Base-by-base conservation (phyloP, 1,139 yeast genomes). In the Hanseniaspora uvarum region DNA sequence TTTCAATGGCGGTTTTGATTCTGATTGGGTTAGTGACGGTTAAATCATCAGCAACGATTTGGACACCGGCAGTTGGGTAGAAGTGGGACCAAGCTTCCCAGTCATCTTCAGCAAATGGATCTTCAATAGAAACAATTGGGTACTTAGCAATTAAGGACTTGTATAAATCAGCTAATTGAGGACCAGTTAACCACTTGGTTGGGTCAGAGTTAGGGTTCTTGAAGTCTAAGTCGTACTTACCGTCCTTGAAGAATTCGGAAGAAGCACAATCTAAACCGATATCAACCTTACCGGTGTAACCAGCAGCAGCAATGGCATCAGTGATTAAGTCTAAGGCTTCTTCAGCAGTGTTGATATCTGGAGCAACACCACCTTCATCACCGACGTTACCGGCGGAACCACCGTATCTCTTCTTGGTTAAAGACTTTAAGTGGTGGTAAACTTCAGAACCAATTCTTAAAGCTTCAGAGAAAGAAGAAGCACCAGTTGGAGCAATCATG, bases 361-460 rank as follows among this genome's bases (percentile, higher is more conserved):
- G 97, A 66, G 96, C 96, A 78, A 89, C 95, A 80, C 97, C 97
- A 82, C 97, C 96, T 79, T 89, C 96, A 75, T 89, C 97, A 81
- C 97, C 97, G 70, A 89, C 96, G 77, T 89, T 89, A 76, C 95
- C 96, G 67, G 97, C 97, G 60, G 94, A 83, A 70, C 85, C 83
- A 71, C 97, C 97, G 81, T 88, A 89, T 72, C 76, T 78, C 81
- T 85, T 81, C 81, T 86, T 86, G 72, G 96, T 83, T 67, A 85
- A 76, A 61, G 88, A 73, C 80, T 89, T 89, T 74, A 89, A 82
- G 76, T 79, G 77, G 80, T 87, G 96, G 87, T 89, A 89, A 65
- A 88, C 95, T 78, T 89, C 97, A 61, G 95, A 76, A 72, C 96
- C 96, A 63, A 86, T 85, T 78, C 95, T 85, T 72, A 89, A 75